Base-by-base conservation (phyloP, 331 rosid genomes). In the Erythrophleum ivorense region DNA sequence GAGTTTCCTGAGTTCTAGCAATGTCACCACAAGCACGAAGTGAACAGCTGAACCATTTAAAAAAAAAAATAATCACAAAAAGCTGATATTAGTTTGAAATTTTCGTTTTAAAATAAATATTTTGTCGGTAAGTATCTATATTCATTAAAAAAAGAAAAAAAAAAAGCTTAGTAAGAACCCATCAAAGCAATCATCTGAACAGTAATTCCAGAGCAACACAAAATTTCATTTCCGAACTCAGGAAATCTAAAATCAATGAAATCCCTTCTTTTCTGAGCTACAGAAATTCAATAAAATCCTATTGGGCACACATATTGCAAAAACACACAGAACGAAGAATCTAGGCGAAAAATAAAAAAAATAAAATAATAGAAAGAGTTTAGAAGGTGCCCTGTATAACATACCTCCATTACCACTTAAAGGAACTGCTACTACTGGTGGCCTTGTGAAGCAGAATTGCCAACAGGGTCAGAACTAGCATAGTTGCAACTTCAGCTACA, bases 381-480 rank as follows among this genome's bases (percentile, higher is more conserved):
- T 24, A 73, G 86, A 81, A 80, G 65, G 95, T 87, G 74, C 91
- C 92, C 86, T 78, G 38, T 38, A 85, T 78, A 69, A 85, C 84
- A 71, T 73, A 86, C 89, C 91, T 92, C 92, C 85, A 84, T 7
- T 90, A 75, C 80, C 91, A 88, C 82, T 36, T 81, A 13, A 72
- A 86, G 77, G 66, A 73, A 88, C 83, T 78, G 21, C 84, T 71
- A n/a, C n/a, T n/a, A 55, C 53, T 64, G 82, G 85, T 71, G 38
- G 81, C 86, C 86, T 91, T 88, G 86, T 80, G 83, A 65, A 92
- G 87, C 90, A 94, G 91, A 80, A 83, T 71, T 70, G 88, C 89
- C 91, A 95, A 83, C 76, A 92, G 57, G 78, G 88, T 83, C 87
- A 95, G 87, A 24, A 75, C 84, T 69, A 90, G 78, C 46, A 92